phyloP scores from a whole-genome alignment of 768 basidiomycete species.

The Lentinula boryana region DNA sequence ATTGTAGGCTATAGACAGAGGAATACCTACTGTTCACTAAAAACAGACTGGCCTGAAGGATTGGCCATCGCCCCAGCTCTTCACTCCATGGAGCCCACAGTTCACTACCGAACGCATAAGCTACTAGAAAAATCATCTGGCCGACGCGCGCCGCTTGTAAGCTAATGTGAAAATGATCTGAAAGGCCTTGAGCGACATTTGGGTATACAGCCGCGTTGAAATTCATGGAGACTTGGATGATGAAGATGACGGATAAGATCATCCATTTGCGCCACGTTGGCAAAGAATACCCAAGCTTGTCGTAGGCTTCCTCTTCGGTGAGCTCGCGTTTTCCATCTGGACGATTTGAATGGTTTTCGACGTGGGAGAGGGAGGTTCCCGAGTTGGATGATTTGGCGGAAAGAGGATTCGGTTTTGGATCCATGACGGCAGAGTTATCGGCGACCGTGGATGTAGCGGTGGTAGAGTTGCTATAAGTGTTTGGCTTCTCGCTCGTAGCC shows the following conservation, averaged over 20 bases:
- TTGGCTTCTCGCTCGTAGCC: background rate
- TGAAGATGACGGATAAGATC: conserved; percentile 7
- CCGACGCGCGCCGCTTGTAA: conserved; percentile 3
- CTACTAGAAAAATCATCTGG: conserved; percentile 9
- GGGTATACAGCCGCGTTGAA: conserved; percentile 9
- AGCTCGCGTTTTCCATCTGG: background rate
- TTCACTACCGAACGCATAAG: conserved; percentile 10
- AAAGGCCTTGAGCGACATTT: conserved; percentile 3
- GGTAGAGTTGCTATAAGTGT: background rate
- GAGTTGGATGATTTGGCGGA: background rate
- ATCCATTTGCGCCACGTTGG: conserved; percentile 9
- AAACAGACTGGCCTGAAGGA: conserved; percentile 7
- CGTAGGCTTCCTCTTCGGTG: background rate
- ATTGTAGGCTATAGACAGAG: background rate
- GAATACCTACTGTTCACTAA: conserved; percentile 5
- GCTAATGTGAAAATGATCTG: conserved; percentile 5
- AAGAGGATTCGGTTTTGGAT: background rate
- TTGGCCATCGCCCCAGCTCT: conserved; percentile 9
- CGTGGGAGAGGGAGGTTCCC: background rate
- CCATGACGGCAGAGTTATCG: background rate
- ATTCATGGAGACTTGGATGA: conserved; percentile 10
- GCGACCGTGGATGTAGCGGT: background rate
- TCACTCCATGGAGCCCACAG: conserved; percentile 11
- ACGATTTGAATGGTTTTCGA: background rate
- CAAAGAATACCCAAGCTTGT: conserved; percentile 6